Evolutionary conservation across 1,284 basidiomycete species (phyloP).

Genomic region (Waitea zeae): DNA sequence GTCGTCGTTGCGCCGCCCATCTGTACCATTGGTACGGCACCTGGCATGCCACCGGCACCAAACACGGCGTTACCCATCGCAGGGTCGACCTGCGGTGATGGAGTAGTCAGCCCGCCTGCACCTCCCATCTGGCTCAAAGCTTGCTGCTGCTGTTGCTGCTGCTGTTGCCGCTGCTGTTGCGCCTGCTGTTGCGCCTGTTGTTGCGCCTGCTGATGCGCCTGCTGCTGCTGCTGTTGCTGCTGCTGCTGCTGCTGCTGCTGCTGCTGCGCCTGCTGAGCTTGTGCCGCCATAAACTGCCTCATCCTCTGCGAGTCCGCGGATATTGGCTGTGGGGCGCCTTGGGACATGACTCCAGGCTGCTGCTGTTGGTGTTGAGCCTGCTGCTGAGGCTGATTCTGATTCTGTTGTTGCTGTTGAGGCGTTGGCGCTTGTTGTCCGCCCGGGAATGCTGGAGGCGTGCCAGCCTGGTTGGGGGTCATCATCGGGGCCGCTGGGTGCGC

Average conservation of each 20-base stretch:
- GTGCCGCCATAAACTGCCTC: slow-evolving; percentile 1
- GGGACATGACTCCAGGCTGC: slow-evolving; percentile 18
- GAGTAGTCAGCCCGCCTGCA: too few relatives aligned
- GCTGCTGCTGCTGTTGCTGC: slow-evolving; percentile 5
- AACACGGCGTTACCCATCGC: too few relatives aligned
- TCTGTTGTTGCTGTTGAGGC: slow-evolving; percentile 12
- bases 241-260: background rate
- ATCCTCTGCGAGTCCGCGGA: too few relatives aligned
- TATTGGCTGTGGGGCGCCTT: too few relatives aligned
- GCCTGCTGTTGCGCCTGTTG: slow-evolving; percentile 1
- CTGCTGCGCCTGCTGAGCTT: background rate
- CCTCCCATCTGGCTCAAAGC: too few relatives aligned
- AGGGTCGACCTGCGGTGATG: too few relatives aligned
- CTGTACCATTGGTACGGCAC: too few relatives aligned
- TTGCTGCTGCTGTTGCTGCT: too few relatives aligned
- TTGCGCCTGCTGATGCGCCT: slow-evolving; percentile 21
- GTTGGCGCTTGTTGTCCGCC: slow-evolving; percentile 19
- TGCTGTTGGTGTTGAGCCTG: slow-evolving; percentile 20
- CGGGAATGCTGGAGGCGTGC: slow-evolving; percentile 11
- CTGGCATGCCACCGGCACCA: too few relatives aligned
- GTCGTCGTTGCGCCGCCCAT: too few relatives aligned
- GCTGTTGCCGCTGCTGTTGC: slow-evolving; percentile 12
- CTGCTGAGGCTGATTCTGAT: slow-evolving; percentile 8
- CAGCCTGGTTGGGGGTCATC: background rate
- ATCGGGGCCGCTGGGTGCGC: background rate